Percentiles rank a stretch among this genome's conserved stretches.
These are phyloP conservation scores for Geum urbanum DNA, from an alignment of 306 rosid genomes.

Conservation along the genomic window DNA sequence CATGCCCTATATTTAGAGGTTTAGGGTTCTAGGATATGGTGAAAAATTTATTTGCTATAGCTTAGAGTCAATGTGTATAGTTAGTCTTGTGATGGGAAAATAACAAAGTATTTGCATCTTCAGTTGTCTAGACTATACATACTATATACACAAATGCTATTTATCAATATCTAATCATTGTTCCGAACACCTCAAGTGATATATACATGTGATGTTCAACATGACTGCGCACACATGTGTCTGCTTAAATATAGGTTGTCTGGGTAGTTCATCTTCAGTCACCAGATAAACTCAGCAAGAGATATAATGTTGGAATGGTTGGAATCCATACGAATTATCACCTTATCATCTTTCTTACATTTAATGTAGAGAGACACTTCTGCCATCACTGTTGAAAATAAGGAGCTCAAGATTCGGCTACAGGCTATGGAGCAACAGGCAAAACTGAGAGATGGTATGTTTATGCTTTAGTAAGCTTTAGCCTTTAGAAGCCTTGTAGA, in stretches of 20 bases:
- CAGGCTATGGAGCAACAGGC: slow-evolving; percentile 92
- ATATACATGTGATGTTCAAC: neutral
- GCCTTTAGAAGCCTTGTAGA: neutral
- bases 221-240: no score
- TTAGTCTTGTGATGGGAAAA: no score
- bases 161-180: neutral
- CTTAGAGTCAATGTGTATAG: neutral
- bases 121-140: neutral
- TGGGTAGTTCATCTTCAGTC: neutral
- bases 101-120: neutral
- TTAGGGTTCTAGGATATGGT: slow-evolving; percentile 1
- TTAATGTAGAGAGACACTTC: slow-evolving; percentile 85
- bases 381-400: slow-evolving; percentile 61
- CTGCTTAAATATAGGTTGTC: neutral
- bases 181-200: neutral
- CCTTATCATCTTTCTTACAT: slow-evolving; percentile 15
- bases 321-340: neutral
- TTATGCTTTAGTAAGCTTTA: slow-evolving; percentile 15
- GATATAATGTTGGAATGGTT: neutral
- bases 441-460: slow-evolving; percentile 81
- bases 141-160: neutral
- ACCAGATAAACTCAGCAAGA: neutral
- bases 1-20: neutral
- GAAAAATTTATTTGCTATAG: neutral
- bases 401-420: slow-evolving; percentile 81